Evolutionary conservation across 1,284 basidiomycete species (phyloP), one percentile per base, ranked within the genome.

Genomic region (Termitomyces sp.): DNA sequence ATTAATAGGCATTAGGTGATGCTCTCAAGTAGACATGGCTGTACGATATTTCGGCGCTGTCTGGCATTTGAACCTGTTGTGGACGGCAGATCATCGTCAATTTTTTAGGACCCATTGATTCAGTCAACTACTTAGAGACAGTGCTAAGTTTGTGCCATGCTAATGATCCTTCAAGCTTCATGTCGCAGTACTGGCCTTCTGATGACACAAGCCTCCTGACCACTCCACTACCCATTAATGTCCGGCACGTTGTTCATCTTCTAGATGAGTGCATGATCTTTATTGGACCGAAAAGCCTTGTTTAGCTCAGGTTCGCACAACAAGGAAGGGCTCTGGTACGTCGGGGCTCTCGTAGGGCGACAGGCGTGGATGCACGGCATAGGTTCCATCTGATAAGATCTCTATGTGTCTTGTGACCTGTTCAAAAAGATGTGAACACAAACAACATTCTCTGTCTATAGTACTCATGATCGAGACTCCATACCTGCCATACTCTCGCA

Each of bases 251-350:
- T 1, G 6, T 33, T 15, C 7, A 19, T 31, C 17, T 31, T 17
- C 30, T 33, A 19, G 13, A 15, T 5, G 30, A 21, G 7, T 21
- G 5, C 6, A 8, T 40, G 10, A 21, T 40, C 19, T 19, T 9
- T 4, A 19, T 12, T 10, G 39, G 9, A 40, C 17, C 13, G 6
- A 10, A 8, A 2, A 40, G 6, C 5, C 47, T 7, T 26, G 10
- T 15, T 13, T 15, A 8, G 33, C 26, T 51, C 51, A 60, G 30
- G 77, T 79, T 48, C 81, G 73, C 15, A 86, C 76, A 33, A 89
- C 86, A 38, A 87, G 74, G 60, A 90, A 88, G 48, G 81, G 80
- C 59, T 89, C 87, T 40, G 88, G 88, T 12, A 90, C 72, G 60
- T 86, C 84, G 4, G 80, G 79, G 53, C 71, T 78, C 60, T 87